Percentiles rank a stretch among this genome's conserved stretches.
Evolutionary conservation across 345 rosid species (phyloP).

Genomic region (Ceriops tagal): DNA sequence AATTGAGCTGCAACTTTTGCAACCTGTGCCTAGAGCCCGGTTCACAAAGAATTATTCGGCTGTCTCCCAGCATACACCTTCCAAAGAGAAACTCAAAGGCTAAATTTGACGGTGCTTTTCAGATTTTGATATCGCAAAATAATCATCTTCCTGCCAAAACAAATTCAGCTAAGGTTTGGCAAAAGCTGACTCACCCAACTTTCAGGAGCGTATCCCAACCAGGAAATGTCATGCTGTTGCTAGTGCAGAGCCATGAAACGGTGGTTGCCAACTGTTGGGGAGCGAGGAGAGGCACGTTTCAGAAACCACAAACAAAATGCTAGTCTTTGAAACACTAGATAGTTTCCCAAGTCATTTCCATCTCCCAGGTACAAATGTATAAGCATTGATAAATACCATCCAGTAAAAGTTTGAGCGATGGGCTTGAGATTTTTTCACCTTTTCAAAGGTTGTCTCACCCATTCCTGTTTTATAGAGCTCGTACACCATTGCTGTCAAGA

Average conservation of each 20-base stretch:
- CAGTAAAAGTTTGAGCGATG: slow-evolving; percentile 3
- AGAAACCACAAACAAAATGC: slow-evolving; percentile 9
- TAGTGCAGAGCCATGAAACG: slow-evolving; percentile 58
- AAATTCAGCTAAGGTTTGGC: neutral
- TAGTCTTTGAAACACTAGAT: neutral
- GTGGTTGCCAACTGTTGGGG: slow-evolving; percentile 59
- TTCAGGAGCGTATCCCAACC: slow-evolving; percentile 86
- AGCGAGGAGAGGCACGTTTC: neutral
- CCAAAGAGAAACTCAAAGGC: slow-evolving; percentile 6
- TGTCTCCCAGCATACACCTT: slow-evolving; percentile 92
- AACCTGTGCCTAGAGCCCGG: slow-evolving; percentile 72
- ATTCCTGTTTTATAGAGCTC: slow-evolving; percentile 96
- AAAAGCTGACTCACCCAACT: slow-evolving; percentile 51
- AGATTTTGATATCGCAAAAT: neutral
- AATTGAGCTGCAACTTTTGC: slow-evolving; percentile 95
- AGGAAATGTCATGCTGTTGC: slow-evolving; percentile 80
- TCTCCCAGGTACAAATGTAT: too few relatives aligned
- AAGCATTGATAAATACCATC: neutral
- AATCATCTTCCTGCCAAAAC: neutral
- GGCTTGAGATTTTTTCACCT: slow-evolving; percentile 39
- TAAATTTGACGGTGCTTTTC: neutral
- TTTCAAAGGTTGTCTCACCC: slow-evolving; percentile 82
- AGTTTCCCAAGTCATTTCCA: too few relatives aligned
- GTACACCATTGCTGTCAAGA: slow-evolving; percentile 86
- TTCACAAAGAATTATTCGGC: slow-evolving; percentile 80